Evolutionary conservation across 129 eudicot species (phyloP), one percentile per base, ranked within the genome.

Genomic region (Rutidosis leptorrhynchoides): DNA sequence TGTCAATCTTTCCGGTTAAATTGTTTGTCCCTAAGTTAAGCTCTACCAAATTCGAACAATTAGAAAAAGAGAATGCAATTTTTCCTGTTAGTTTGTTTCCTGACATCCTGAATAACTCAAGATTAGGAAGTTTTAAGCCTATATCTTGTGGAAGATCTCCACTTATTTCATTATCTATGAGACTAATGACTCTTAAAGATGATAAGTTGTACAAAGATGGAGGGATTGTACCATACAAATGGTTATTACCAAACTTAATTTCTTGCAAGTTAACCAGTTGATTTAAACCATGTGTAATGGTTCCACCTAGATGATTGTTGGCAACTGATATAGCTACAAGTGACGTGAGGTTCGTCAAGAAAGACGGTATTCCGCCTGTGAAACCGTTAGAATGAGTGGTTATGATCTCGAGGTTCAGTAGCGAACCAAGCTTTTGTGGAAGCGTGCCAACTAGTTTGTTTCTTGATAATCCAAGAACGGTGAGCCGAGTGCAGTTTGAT

Each of bases 181-280:
- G 54, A 33, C 58, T 37, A 37, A 79, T 3, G 42, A 51, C 3
- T 22, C 5, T 35, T 33, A 79, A 15, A 9, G 78, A 73, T 25
- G 85, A 71, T 58, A 69, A 40, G 37, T 73, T 83, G 69, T 68
- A 80, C 15, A 80, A 65, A 20, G 73, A 74, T 55, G 28, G 35
- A 73, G 85, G 88, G 78, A 77, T 71, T n/a, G 33, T 45, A 57
- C 88, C 88, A 0, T 53, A 33, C 15, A 83, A 68, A 21, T 48
- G 62, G 73, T 79, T 79, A 2, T 0, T 30, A 21, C 14, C 22
- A 17, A 83, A 28, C 6, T 25, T 55, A 9, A 80, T 21, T 7
- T 0, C 0, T 15, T 58, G 21, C 53, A 83, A 28, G 37, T 65
- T 74, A n/a, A 35, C 49, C 37, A 70, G 54, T 21, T 57, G 70